A percentile compares a stretch with the other conserved stretches of the same genome.
These are phyloP conservation scores for Sequoia sempervirens DNA, from an alignment of 75 land plant genomes.

Conservation along the genomic window DNA sequence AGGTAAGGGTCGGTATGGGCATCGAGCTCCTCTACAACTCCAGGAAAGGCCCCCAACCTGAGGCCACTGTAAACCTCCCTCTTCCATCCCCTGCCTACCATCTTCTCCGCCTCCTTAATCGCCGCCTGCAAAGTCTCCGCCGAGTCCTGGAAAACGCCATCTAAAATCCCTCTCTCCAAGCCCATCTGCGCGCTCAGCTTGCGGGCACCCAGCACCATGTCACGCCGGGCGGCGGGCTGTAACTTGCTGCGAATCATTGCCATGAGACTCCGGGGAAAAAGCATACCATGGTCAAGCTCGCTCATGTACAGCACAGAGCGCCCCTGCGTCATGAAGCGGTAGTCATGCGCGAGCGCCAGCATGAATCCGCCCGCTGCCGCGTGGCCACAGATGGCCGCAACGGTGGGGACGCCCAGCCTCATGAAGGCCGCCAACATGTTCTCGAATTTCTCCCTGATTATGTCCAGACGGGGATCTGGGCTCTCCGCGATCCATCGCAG, in stretches of 20 bases:
- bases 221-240: conserved; percentile 18
- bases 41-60: conserved; percentile 28
- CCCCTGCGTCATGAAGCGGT: conserved; percentile 36
- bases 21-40: conserved; percentile 7
- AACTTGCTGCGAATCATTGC: conserved; percentile 22
- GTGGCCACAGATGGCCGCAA: conserved; percentile 49
- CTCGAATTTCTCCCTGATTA: conserved; percentile 13
- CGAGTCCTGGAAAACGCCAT: conserved; percentile 13
- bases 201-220: conserved; percentile 21
- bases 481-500: conserved; percentile 16
- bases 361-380: conserved; percentile 44
- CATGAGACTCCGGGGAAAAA: conserved; percentile 20
- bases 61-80: conserved; percentile 14
- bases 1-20: conserved; percentile 8
- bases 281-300: conserved; percentile 24
- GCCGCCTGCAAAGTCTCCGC: conserved; percentile 30
- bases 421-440: conserved; percentile 23
- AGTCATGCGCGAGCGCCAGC: conserved; percentile 46
- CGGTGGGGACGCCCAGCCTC: conserved; percentile 26
- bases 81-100: conserved; percentile 29
- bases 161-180: conserved; percentile 19
- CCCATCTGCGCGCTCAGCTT: conserved; percentile 23
- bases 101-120: conserved; percentile 14
- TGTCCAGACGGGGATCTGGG: background rate
- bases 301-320: conserved; percentile 41